A percentile compares a stretch with the other conserved stretches of the same genome.
Conservation (phyloP, 2,329 filamentous ascomycete genomes). For the Penicillium aurantiogriseum region DNA sequence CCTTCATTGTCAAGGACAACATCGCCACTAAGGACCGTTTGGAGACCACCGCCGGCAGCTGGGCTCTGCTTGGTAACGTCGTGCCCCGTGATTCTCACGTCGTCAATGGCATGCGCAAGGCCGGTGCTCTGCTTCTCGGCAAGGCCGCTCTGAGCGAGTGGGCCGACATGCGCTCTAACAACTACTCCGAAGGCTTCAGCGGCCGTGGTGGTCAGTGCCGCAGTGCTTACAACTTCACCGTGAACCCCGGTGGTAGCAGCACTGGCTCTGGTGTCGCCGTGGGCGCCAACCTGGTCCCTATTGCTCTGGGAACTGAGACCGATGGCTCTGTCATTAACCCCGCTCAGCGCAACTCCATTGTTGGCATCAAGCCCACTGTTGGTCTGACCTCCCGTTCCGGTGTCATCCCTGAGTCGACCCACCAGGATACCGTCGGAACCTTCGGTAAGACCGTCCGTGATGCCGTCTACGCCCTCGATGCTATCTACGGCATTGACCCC, state of each 20-base stretch:
- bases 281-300: constrained; percentile 60
- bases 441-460: constrained; percentile 70
- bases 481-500: constrained; percentile 63
- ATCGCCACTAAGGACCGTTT: constrained; percentile 67
- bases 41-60: constrained; percentile 71
- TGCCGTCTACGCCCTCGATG: constrained; percentile 64
- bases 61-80: constrained; percentile 63
- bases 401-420: constrained; percentile 64
- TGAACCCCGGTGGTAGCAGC: constrained; percentile 67
- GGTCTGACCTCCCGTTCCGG: constrained; percentile 65
- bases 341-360: constrained; percentile 65
- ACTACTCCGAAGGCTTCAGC: constrained; percentile 68
- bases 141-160: constrained; percentile 71
- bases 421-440: constrained; percentile 68
- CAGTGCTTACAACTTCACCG: constrained; percentile 66
- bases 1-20: constrained; percentile 69
- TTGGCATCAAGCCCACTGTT: constrained; percentile 75
- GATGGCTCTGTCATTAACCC: constrained; percentile 72
- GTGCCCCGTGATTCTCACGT: constrained; percentile 68
- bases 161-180: constrained; percentile 68
- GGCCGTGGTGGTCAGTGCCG: constrained; percentile 63
- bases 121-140: constrained; percentile 68
- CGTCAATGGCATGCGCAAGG: constrained; percentile 59
- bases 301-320: constrained; percentile 71
- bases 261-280: constrained; percentile 66